Base-by-base conservation (phyloP, 768 basidiomycete genomes). In the Suillus cothurnatus region DNA sequence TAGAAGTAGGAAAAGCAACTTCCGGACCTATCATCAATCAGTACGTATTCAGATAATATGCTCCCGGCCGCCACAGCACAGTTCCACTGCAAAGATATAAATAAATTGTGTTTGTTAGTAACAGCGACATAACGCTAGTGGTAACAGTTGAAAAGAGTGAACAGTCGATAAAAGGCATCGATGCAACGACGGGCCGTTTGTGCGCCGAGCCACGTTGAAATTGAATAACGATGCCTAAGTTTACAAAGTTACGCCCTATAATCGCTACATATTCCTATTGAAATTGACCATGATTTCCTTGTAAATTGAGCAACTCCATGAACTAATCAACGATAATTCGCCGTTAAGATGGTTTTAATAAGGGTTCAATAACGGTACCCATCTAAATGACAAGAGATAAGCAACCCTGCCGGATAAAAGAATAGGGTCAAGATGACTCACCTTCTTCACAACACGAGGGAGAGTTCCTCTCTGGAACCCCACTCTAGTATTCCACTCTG, bases 401-500 rank as follows among this genome's bases (percentile, higher is more conserved):
- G 67, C 45, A 32, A 45, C 58, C 61, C 11, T 47, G 14, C 36
- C 36, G 17, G 61, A 58, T 64, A 57, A 62, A 57, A 61, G 23
- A n/a, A 70, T 74, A 59, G 64, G 23, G 19, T 59, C 7, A 57
- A 50, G 23, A 31, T 36, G 26, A 61, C 32, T 63, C 65, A 90
- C 93, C 89, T 96, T 98, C 79, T 91, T 95, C 65, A 92, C 88
- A 12, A 97, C 89, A 67, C 85, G 86, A 2, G 95, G 95, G 68
- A 96, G 72, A 31, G 95, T 97, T 64, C 85, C 92, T 66, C 88
- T 81, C 78, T 94, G 93, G 84, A 94, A 93, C 4, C 82, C 90
- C 11, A 92, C 84, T 58, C 94, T 82, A 1, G 95, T 95, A 71
- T 97, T 97, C 95, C 95, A 99, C 76, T 99, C 97, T 58, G 82